Evolutionary conservation across 1,284 basidiomycete genomes (phyloP).

Genomic region (Pseudozyma flocculosa): DNA sequence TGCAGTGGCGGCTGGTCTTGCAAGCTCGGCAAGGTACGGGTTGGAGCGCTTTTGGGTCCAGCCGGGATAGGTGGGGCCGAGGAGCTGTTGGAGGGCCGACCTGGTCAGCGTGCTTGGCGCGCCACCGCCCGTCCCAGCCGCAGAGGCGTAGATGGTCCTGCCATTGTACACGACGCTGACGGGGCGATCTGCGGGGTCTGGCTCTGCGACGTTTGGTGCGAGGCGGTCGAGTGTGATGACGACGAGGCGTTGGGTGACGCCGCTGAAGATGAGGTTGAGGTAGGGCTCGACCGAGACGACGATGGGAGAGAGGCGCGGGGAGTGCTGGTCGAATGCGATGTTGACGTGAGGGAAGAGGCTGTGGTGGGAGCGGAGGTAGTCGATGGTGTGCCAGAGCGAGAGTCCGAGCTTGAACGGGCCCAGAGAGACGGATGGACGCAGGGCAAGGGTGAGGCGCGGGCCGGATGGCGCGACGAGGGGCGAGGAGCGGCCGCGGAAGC

Average conservation of each 20-base stretch:
- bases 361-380: slow-evolving; percentile 35
- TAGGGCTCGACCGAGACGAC: slow-evolving; percentile 26
- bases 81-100: slow-evolving; percentile 32
- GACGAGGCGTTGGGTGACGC: slow-evolving; percentile 19
- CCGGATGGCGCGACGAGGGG: slow-evolving; percentile 8
- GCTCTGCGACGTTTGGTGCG: background rate
- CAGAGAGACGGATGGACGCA: slow-evolving; percentile 21
- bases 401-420: slow-evolving; percentile 39
- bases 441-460: slow-evolving; percentile 20
- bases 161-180: slow-evolving; percentile 30
- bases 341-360: slow-evolving; percentile 34
- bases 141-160: slow-evolving; percentile 21
- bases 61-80: slow-evolving; percentile 35
- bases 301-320: slow-evolving; percentile 24
- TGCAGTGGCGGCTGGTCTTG: too few species aligned
- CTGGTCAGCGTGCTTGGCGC: slow-evolving; percentile 20
- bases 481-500: slow-evolving; percentile 3
- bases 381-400: slow-evolving; percentile 40
- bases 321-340: slow-evolving; percentile 20
- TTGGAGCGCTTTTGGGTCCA: slow-evolving; percentile 9
- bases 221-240: slow-evolving; percentile 36
- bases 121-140: slow-evolving; percentile 5
- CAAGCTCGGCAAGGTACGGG: too few species aligned
- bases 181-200: slow-evolving; percentile 22
- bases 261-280: slow-evolving; percentile 29